Evolutionary conservation across 2,329 filamentous ascomycete genomes (phyloP).

Genomic region (Beauveria asiatica): DNA sequence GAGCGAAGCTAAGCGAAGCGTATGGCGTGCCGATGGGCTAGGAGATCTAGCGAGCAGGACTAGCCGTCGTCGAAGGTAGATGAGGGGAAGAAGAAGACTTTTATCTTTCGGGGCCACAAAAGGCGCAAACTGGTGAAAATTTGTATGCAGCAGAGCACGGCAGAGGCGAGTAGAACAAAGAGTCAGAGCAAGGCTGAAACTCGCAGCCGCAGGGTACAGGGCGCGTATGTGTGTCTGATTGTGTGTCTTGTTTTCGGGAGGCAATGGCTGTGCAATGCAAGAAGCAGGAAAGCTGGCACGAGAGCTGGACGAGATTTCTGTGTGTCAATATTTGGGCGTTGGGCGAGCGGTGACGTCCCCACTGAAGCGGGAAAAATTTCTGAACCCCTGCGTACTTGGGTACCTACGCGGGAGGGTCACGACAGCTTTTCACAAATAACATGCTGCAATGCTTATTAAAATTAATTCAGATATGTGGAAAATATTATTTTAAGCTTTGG

Average conservation of each 20-base stretch:
- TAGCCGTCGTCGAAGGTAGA: background rate
- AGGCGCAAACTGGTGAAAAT: background rate
- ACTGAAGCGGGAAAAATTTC: background rate
- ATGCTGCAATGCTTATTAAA: no score
- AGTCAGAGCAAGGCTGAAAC: background rate
- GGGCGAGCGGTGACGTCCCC: background rate
- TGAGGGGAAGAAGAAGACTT: background rate
- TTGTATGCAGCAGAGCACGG: background rate
- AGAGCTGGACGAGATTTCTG: background rate
- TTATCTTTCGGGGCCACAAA: conserved; percentile 3
- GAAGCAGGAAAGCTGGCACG: background rate
- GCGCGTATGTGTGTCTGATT: background rate
- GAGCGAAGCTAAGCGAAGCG: background rate
- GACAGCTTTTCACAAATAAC: no score
- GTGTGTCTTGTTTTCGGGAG: background rate
- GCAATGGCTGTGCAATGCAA: background rate
- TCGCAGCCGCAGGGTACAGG: background rate
- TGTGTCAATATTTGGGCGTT: background rate
- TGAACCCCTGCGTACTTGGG: no score
- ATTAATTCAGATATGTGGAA: no score
- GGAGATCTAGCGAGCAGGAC: background rate
- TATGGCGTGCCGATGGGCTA: background rate
- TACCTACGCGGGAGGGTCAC: no score
- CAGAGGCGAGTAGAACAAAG: background rate
- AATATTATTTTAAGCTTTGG: no score